Evolutionary conservation across 1,284 basidiomycete genomes (phyloP), one percentile per base, ranked within the genome.

Genomic region (Farysia itapuensis): DNA sequence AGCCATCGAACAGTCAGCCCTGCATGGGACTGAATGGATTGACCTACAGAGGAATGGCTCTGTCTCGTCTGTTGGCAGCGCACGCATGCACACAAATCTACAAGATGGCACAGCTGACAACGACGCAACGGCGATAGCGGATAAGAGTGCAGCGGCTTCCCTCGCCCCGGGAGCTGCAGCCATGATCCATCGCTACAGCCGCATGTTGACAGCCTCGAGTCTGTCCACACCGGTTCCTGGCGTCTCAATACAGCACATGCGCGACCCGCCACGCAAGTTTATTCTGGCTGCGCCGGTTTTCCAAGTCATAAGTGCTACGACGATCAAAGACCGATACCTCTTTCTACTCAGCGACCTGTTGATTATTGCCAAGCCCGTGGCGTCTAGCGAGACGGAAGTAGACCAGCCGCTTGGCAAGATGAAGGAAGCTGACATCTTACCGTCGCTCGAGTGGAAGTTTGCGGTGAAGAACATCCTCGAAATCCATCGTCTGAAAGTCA

Each of bases 311-410:
- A 92, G 92, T 78, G 82, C 86, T 25, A 89, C 92, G 68, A 93
- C 89, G 1, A 88, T 95, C 78, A 97, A 98, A 77, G 92, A 97
- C 73, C 86, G 94, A 5, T 93, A 90, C 80, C 82, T 98, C 12
- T 93, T 97, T 79, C 81, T 98, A 18, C 98, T 98, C 82, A 89
- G 82, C 73, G 95, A 99, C 75, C 82, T 97, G 35, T 82, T 98
- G 33, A 84, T 98, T 73, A 85, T 98, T 53, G 79, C 81, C 25
- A 83, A 83, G 67, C 81, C 82, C 0, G 43, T 82, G 32, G 73
- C 79, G 30, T 38, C 46, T 31, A 87, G 34, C 87, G 90, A 72
- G 84, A 32, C 46, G 14, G 61, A 63, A 80, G 87, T 58, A 76
- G 82, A 43, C 80, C 83, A 39, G 85, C 86, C 58, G 80, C 84